Evolutionary conservation across 2,329 filamentous ascomycete species (phyloP).

Genomic region (Beauveria asiatica): DNA sequence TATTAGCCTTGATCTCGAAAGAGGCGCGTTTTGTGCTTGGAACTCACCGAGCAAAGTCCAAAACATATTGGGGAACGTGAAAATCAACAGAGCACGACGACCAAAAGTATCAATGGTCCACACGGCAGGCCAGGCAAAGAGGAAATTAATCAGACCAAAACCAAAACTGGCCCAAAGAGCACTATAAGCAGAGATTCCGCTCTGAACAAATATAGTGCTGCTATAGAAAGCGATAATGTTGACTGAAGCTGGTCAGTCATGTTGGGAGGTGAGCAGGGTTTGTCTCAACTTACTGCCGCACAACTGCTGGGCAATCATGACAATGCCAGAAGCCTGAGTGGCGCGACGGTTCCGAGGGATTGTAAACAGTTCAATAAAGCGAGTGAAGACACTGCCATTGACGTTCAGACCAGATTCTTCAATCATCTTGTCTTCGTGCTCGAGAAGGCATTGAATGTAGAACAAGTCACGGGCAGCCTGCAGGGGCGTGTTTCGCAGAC

Average conservation of each 20-base stretch:
- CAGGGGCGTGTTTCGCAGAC: slow-evolving; percentile 48
- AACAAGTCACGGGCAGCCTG: slow-evolving; percentile 56
- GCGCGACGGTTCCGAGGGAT: slow-evolving; percentile 51
- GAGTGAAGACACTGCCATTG: slow-evolving; percentile 37
- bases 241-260: slow-evolving; percentile 18
- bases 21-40: no score
- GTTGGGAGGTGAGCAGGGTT: neutral
- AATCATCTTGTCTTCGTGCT: slow-evolving; percentile 22
- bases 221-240: slow-evolving; percentile 44
- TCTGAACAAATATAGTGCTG: slow-evolving; percentile 35
- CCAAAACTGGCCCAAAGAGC: slow-evolving; percentile 35
- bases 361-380: slow-evolving; percentile 49
- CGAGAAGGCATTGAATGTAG: slow-evolving; percentile 41
- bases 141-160: slow-evolving; percentile 48
- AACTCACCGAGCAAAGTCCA: slow-evolving; percentile 40
- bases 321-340: slow-evolving; percentile 56
- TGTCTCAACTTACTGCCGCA: slow-evolving; percentile 35
- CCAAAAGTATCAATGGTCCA: slow-evolving; percentile 59
- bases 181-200: slow-evolving; percentile 29
- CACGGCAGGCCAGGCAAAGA: slow-evolving; percentile 54
- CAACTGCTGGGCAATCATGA: slow-evolving; percentile 60
- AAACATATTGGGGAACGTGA: slow-evolving; percentile 58
- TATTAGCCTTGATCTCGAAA: neutral
- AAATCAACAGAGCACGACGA: slow-evolving; percentile 48
- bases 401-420: slow-evolving; percentile 22